Evolutionary conservation across 1,139 yeast genomes (phyloP), one percentile per base, ranked within the genome.

Genomic region (Taphrina deformans): DNA sequence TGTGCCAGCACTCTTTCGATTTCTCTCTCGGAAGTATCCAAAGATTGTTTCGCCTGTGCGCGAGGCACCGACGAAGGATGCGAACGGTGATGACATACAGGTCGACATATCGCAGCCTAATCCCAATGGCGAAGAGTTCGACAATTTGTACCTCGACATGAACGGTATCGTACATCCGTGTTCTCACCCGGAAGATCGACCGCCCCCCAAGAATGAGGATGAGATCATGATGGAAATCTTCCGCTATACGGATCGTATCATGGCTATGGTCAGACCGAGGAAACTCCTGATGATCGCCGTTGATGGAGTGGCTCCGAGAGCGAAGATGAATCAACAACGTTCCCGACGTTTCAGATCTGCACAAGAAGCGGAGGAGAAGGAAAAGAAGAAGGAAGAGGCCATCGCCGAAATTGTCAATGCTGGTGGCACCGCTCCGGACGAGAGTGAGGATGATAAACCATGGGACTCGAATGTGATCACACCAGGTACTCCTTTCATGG

Each of bases 261-360:
- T 92, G 66, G 85, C 86, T 79, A 89, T 92, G 95, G 97, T 97
- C 0, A 81, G 97, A 72, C 99, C 99, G 0, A 80, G 99, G 66
- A 91, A 92, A 74, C 85, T 95, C 48, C 80, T 95, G 67, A 85
- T 77, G 77, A 92, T 95, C 76, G 99, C 99, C 3, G 91, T 95
- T 69, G 99, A 95, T 78, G 99, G 99, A 71, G 99, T 95, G 61
- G 99, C 99, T 0, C 99, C 99, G 61, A 82, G 99, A 73, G 99
- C 99, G 29, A 95, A 95, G 75, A 95, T 95, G 98, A 95, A 95
- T 75, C 99, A 95, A 77, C 99, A 95, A 77, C 85, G 99, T 76
- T 88, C 99, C 1, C 85, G 99, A 79, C 85, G 99, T 76, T 95
- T 95, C 75, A 82, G 99, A 76, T 85, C 97, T 14, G 99, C 99